phyloP scores from a whole-genome alignment of 2,329 filamentous ascomycete genomes.

The Acephala macrosclerotiorum region DNA sequence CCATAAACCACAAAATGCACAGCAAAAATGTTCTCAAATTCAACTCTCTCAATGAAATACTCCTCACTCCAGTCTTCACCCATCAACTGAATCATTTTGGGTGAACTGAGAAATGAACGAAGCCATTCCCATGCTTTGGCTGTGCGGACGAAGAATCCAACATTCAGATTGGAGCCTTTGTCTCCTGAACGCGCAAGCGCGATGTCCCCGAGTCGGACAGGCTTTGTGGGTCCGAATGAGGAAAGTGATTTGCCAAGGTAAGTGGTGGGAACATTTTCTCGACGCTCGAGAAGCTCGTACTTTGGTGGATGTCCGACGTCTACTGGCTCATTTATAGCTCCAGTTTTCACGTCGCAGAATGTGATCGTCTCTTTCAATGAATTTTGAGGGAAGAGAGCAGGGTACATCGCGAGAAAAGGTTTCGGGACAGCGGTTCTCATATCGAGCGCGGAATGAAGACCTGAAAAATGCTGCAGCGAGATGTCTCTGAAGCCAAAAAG shows the following conservation, averaged over 20 bases:
- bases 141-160: slow-evolving; percentile 50
- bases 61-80: slow-evolving; percentile 39
- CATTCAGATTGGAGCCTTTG: slow-evolving; percentile 48
- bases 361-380: slow-evolving; percentile 32
- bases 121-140: slow-evolving; percentile 50
- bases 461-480: slow-evolving; percentile 26
- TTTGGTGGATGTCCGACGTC: slow-evolving; percentile 36
- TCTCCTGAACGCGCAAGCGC: slow-evolving; percentile 43
- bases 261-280: slow-evolving; percentile 42
- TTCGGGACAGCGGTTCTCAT: slow-evolving; percentile 46
- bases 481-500: slow-evolving; percentile 18
- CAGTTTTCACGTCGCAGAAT: slow-evolving; percentile 33
- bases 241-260: slow-evolving; percentile 41
- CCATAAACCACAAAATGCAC: slow-evolving; percentile 46
- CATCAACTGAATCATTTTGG: slow-evolving; percentile 38
- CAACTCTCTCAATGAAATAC: slow-evolving; percentile 39
- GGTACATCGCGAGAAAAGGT: slow-evolving; percentile 38
- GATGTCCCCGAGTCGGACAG: slow-evolving; percentile 23
- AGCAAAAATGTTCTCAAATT: slow-evolving; percentile 28
- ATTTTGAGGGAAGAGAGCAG: slow-evolving; percentile 33
- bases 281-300: slow-evolving; percentile 40
- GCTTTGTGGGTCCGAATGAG: slow-evolving; percentile 39
- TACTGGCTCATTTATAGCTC: slow-evolving; percentile 10
- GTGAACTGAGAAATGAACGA: slow-evolving; percentile 36
- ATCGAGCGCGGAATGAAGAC: slow-evolving; percentile 44